Base-by-base conservation (phyloP, 352 stramenopile genomes). In the Phytophthora lateralis region DNA sequence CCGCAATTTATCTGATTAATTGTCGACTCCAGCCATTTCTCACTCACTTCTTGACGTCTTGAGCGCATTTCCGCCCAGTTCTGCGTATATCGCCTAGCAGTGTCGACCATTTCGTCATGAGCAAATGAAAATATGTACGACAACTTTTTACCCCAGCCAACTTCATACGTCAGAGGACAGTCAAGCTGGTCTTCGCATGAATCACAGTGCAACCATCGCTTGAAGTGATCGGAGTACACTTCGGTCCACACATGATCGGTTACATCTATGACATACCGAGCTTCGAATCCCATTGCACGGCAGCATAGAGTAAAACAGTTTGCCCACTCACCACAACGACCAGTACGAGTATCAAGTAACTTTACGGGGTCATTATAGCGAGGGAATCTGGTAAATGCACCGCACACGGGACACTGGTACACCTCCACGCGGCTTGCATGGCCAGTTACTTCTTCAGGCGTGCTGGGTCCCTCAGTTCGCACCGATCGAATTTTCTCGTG, bases 211-310 rank as follows among this genome's bases (percentile, higher is more conserved):
- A 98, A 64, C 93, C 93, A 98, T 48, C 88, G 72, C 55, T 91
- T 80, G 43, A 66, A 74, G 37, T 89, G 66, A 8, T 87, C 60
- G 11, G 77, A 91, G 64, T 91, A 97, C 14, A 98, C 89, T 75
- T 98, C 96, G 9, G 83, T 96, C 96, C 96, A 98, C 7, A 98
- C 91, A 60, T 98, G 96, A 61, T 98, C 96, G 0, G 93, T 98
- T 18, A 97, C 88, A 74, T 98, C 96, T 6, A 97, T 63, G 6
- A 98, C 87, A 44, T 98, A 98, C 10, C 93, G 89, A 26, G 88
- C 83, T 55, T 98, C 90, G 21, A 97, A 97, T 5, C 91, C 90
- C 71, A 97, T 85, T 1, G 93, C 82, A 14, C 87, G 81, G 35
- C 88, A 97, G 56, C 90, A 91, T 0, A 98, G 78, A 8, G 87